A percentile compares a stretch with the other conserved stretches of the same genome.
Conservation (phyloP, 2,329 filamentous ascomycete species). For the Gliomastix tumulicola region DNA sequence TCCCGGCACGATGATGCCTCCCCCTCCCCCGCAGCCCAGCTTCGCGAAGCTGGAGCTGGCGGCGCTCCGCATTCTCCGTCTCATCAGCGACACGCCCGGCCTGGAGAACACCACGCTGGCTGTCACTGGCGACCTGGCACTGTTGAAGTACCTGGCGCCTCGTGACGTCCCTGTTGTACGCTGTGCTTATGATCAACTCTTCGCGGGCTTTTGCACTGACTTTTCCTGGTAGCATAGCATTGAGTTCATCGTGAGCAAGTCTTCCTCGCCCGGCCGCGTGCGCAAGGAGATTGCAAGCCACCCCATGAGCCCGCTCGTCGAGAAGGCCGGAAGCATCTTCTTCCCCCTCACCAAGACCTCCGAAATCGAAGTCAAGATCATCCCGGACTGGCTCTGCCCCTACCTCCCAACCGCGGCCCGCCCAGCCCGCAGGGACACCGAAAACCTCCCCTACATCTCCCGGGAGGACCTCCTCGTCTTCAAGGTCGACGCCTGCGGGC, state of each 20-base stretch:
- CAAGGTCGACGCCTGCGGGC: slow-evolving; percentile 17
- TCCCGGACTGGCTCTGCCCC: slow-evolving; percentile 19
- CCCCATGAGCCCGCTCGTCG: slow-evolving; percentile 17
- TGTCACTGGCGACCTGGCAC: slow-evolving; percentile 16
- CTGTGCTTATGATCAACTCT: no score
- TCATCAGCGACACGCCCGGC: slow-evolving; percentile 50
- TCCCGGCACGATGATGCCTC: no score
- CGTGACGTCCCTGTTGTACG: no score
- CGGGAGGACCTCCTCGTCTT: slow-evolving; percentile 18
- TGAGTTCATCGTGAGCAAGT: slow-evolving; percentile 19
- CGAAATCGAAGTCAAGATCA: slow-evolving; percentile 18
- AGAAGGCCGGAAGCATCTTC: slow-evolving; percentile 14
- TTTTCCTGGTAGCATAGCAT: slow-evolving; percentile 19
- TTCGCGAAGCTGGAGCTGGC: slow-evolving; percentile 54
- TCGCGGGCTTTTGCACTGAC: no score
- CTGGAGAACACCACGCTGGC: slow-evolving; percentile 18
- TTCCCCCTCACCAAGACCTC: slow-evolving; percentile 15
- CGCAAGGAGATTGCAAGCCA: slow-evolving; percentile 18
- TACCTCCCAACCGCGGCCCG: slow-evolving; percentile 15
- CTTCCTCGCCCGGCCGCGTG: slow-evolving; percentile 17
- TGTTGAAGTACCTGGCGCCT: slow-evolving; percentile 16
- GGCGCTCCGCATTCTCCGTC: slow-evolving; percentile 81
- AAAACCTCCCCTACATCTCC: slow-evolving; percentile 14
- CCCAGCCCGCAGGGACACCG: slow-evolving; percentile 10
- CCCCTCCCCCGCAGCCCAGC: slow-evolving; percentile 5